These are phyloP conservation scores for Aplosporella prunicola DNA, from an alignment of 2,329 filamentous ascomycete species.

Conservation along the genomic window DNA sequence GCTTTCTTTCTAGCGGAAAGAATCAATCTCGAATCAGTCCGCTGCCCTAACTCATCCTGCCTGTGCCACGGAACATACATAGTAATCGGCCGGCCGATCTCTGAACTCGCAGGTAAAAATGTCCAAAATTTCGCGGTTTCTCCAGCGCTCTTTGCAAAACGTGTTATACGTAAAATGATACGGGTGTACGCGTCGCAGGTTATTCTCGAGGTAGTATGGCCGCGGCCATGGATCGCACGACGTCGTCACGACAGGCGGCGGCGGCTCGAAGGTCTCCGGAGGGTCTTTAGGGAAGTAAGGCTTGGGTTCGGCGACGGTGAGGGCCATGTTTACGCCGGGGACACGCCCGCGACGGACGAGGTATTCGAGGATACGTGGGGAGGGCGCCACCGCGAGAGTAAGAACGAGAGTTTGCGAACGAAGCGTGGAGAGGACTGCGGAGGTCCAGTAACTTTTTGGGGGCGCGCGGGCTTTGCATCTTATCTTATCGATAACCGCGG, in stretches of 20 bases:
- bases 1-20: slow-evolving; percentile 41
- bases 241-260: slow-evolving; percentile 42
- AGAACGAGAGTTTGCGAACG: not conserved
- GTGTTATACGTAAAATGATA: slow-evolving; percentile 96
- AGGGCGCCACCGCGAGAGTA: slow-evolving; percentile 35
- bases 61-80: no score
- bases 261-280: slow-evolving; percentile 31
- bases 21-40: not conserved
- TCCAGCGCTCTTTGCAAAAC: slow-evolving; percentile 88
- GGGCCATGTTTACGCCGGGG: slow-evolving; percentile 34
- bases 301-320: slow-evolving; percentile 22
- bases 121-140: slow-evolving; percentile 68
- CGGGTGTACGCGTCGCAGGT: slow-evolving; percentile 70
- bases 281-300: slow-evolving; percentile 16
- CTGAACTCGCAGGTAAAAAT: slow-evolving; percentile 90
- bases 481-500: slow-evolving; percentile 11
- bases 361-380: slow-evolving; percentile 42
- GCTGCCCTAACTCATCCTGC: not conserved
- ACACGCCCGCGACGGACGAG: slow-evolving; percentile 40
- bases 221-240: slow-evolving; percentile 51
- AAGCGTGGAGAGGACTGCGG: not conserved
- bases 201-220: slow-evolving; percentile 77
- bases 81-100: slow-evolving; percentile 78
- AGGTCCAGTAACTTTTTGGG: slow-evolving; percentile 3
- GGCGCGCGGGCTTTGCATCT: not conserved